A percentile compares a stretch with the other conserved stretches of the same genome.
Conservation (phyloP, 1,284 basidiomycete genomes). For the Rhodofomes roseus region DNA sequence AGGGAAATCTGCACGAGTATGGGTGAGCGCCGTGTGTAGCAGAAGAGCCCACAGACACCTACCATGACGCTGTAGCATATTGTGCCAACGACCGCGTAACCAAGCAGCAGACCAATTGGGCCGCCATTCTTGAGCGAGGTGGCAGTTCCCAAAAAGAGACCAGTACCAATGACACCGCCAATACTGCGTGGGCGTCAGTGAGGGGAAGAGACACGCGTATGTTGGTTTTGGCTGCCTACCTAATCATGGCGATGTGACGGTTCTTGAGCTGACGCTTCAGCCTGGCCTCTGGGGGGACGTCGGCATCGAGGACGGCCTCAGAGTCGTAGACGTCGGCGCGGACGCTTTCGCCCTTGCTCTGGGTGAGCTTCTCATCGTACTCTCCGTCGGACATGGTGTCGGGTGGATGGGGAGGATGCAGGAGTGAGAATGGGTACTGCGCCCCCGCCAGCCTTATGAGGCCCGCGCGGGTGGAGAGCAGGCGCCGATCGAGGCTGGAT, state of each 20-base stretch:
- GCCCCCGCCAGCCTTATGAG: not conserved
- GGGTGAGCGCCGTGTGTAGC: not conserved
- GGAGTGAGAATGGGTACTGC: not conserved
- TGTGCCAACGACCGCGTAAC: conserved; percentile 57
- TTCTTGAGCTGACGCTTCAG: conserved; percentile 36
- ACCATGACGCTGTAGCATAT: conserved; percentile 53
- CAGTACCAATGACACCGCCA: conserved; percentile 71
- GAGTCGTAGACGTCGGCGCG: conserved; percentile 17
- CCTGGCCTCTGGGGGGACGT: conserved; percentile 10
- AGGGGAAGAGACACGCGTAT: not conserved
- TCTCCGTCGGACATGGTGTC: conserved; percentile 18
- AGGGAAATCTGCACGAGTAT: conserved; percentile 35
- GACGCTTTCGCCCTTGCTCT: conserved; percentile 12
- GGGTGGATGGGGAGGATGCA: not conserved
- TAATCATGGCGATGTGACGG: conserved; percentile 38
- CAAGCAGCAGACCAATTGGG: conserved; percentile 59
- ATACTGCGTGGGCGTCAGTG: conserved; percentile 23
- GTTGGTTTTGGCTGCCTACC: conserved; percentile 16
- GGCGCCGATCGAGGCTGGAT: not conserved
- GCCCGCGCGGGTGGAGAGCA: not conserved
- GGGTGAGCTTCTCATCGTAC: conserved; percentile 8
- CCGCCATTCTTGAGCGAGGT: conserved; percentile 52
- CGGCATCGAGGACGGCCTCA: conserved; percentile 12
- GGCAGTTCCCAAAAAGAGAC: conserved; percentile 66
- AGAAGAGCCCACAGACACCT: not conserved